A percentile compares a stretch with the other conserved stretches of the same genome.
Evolutionary conservation across 257 asterid species (phyloP).

Genomic region (Eucommia ulmoides): DNA sequence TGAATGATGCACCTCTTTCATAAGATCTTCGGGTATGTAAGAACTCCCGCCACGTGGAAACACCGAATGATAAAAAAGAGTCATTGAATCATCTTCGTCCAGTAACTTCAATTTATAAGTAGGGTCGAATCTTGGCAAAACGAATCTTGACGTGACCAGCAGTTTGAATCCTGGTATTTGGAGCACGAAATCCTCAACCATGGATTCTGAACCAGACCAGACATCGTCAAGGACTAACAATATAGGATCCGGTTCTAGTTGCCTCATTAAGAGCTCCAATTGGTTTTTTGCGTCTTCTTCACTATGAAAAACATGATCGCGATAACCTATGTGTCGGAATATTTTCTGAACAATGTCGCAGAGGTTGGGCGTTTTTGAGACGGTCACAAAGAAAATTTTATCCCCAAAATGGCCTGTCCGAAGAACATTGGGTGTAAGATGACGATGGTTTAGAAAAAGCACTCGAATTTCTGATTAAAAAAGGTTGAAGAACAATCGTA

Average conservation of each 20-base stretch:
- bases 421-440: neutral
- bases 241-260: conserved; percentile 3
- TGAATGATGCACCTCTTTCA: conserved; percentile 27
- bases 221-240: conserved; percentile 31
- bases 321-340: conserved; percentile 4
- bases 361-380: conserved; percentile 14
- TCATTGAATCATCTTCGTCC: conserved; percentile 16
- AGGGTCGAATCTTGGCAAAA: conserved; percentile 11
- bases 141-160: conserved; percentile 24
- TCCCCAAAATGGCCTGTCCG: conserved; percentile 10
- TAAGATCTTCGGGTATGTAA: conserved; percentile 14
- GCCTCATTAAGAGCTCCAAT: conserved; percentile 8
- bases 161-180: conserved; percentile 13
- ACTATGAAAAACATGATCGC: conserved; percentile 9
- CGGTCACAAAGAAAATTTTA: conserved; percentile 21
- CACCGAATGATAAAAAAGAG: conserved; percentile 17
- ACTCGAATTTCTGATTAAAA: too few species aligned
- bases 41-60: conserved; percentile 13
- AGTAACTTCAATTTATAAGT: conserved; percentile 19
- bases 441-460: too few species aligned
- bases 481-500: neutral
- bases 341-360: conserved; percentile 16
- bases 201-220: conserved; percentile 15
- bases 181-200: conserved; percentile 12
- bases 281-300: conserved; percentile 17